Evolutionary conservation across 2,329 filamentous ascomycete species (phyloP), one percentile per base, ranked within the genome.

Genomic region (Alternaria sp.): DNA sequence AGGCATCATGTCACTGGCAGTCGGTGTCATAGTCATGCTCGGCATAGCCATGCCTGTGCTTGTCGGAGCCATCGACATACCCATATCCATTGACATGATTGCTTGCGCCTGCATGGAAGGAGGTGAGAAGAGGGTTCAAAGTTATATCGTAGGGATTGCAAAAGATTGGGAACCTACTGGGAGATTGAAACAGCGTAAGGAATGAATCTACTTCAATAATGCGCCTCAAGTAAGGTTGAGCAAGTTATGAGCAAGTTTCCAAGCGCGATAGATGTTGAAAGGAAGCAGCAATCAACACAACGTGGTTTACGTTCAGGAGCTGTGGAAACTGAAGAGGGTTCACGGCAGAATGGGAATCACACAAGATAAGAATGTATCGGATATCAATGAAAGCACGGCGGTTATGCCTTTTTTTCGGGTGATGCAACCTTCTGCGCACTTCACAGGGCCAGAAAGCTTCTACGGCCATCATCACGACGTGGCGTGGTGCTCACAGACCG

Each of bases 161-260:
- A 28, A 18, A 11, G 22, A 43, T 16, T 11, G 8, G 42, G 18
- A 55, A 41, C 26, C 36, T 16, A 38, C 26, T 42, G 24, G 2
- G 38, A 14, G 24, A 43, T 22, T 9, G 46, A 24, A 48, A 36
- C 18, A 48, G 30, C 46, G 46, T 5, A 48, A 28, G 22, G 46
- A 48, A 48, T 48, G 20, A 24, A 36, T 48, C n/a, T 48, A 34
- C 30, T 49, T 28, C n/a, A 20, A 28, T 38, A 18, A 32, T 11
- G 22, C 30, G 18, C 34, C 36, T n/a, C 18, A 44, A 36, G 52
- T 54, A 26, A 42, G 39, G 30, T 51, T 36, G 65, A 66, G 59
- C 51, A 62, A 55, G 38, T 65, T 63, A 47, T 59, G 56, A 65
- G 62, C 57, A 57, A 22, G 22, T 62, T 65, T 16, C 54, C 24